Conservation (phyloP, 345 rosid species). For the Euphorbia pulcherrima region DNA sequence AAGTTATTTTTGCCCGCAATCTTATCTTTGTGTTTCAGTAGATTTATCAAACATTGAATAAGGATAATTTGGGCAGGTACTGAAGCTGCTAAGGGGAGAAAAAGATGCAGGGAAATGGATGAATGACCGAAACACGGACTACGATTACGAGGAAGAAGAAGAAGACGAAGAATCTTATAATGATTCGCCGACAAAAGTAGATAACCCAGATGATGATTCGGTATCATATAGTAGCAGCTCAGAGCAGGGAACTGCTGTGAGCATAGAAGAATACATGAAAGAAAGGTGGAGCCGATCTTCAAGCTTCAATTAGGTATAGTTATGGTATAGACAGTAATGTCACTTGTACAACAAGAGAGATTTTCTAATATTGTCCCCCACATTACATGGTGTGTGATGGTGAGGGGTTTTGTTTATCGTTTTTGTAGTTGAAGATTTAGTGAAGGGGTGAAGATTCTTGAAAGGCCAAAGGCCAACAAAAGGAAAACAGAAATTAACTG, state of each 20-base stretch:
- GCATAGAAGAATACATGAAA: slow-evolving; percentile 51
- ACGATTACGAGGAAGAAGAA: slow-evolving; percentile 53
- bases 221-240: slow-evolving; percentile 66
- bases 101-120: slow-evolving; percentile 29
- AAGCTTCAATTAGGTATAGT: slow-evolving; percentile 41
- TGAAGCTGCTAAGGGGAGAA: slow-evolving; percentile 58
- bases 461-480: no score
- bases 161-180: slow-evolving; percentile 18
- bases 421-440: no score
- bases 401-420: no score
- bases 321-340: no score
- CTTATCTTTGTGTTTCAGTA: no score
- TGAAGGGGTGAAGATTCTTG: no score
- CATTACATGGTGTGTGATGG: no score
- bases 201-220: slow-evolving; percentile 44
- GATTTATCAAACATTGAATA: no score
- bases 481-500: no score
- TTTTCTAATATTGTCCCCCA: no score
- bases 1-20: no score
- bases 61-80: slow-evolving; percentile 37
- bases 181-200: slow-evolving; percentile 62
- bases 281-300: slow-evolving; percentile 61
- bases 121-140: slow-evolving; percentile 39
- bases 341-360: no score
- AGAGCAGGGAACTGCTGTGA: slow-evolving; percentile 46